These are phyloP conservation scores for Melampsora americana DNA, from an alignment of 1,284 basidiomycete genomes.

Conservation along the genomic window DNA sequence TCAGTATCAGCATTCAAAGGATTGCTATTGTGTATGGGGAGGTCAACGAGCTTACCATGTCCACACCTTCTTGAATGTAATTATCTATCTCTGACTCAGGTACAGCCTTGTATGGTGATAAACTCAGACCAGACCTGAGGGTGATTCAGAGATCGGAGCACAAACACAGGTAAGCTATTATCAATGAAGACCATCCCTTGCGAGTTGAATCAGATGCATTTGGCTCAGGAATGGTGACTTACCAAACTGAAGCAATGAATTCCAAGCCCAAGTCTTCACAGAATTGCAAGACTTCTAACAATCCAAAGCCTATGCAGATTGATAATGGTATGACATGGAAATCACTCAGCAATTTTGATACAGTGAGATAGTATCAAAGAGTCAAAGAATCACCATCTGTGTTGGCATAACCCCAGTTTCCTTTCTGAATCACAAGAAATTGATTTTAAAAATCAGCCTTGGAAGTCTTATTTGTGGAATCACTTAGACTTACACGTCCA, in stretches of 20 bases:
- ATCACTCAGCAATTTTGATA: no score
- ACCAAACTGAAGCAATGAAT: constrained; percentile 2
- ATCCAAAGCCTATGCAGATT: neutral
- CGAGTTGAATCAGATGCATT: no score
- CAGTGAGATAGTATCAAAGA: no score
- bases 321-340: no score
- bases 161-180: no score
- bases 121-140: neutral
- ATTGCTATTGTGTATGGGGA: neutral
- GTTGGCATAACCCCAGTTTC: neutral
- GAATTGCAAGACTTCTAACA: neutral
- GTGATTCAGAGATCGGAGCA: neutral
- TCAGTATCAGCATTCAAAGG: neutral
- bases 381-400: neutral
- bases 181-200: no score
- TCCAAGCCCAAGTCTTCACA: neutral
- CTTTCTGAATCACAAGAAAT: neutral
- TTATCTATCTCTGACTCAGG: neutral
- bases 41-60: neutral
- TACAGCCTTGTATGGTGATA: neutral
- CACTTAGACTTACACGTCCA: neutral
- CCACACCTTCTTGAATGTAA: neutral
- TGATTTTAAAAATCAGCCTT: neutral
- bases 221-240: neutral
- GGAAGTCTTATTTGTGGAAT: neutral